These are phyloP conservation scores for Orychophragmus violaceus DNA, from an alignment of 345 rosid genomes.

Conservation along the genomic window DNA sequence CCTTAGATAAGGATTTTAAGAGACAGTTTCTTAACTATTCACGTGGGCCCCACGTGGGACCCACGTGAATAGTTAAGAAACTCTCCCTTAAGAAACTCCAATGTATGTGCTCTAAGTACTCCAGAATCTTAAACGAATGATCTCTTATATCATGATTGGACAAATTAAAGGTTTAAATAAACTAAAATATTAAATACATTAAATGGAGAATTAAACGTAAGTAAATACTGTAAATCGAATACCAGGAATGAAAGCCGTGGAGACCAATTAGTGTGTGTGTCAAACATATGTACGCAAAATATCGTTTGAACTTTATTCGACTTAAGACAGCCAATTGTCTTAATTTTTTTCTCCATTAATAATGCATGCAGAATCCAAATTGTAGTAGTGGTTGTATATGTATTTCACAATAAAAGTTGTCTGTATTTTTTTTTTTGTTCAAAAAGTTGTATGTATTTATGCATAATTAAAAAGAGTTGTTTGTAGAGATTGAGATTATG, in stretches of 20 bases:
- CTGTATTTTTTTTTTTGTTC: too few species aligned
- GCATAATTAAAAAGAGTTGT: neutral
- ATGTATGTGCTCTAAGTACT: too few species aligned
- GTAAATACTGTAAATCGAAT: too few species aligned
- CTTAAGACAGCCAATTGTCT: neutral
- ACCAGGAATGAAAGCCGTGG: too few species aligned
- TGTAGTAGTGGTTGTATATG: neutral
- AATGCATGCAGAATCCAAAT: conserved; percentile 6
- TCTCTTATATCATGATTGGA: neutral
- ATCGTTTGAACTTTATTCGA: neutral
- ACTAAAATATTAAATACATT: too few species aligned
- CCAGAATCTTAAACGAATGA: neutral
- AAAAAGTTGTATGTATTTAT: neutral
- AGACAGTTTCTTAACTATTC: too few species aligned
- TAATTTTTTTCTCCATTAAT: neutral
- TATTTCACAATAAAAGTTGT: neutral
- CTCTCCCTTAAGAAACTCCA: too few species aligned
- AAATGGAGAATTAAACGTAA: too few species aligned
- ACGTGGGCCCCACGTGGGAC: too few species aligned
- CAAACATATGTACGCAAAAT: neutral
- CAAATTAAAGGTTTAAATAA: neutral
- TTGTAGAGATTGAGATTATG: neutral
- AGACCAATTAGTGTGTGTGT: too few species aligned
- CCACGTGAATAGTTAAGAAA: too few species aligned
- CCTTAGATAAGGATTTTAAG: too few species aligned